Percentiles rank a stretch among this genome's conserved stretches.
These are phyloP conservation scores for Calonectria pteridis DNA, from an alignment of 2,329 filamentous ascomycete species.

Conservation along the genomic window DNA sequence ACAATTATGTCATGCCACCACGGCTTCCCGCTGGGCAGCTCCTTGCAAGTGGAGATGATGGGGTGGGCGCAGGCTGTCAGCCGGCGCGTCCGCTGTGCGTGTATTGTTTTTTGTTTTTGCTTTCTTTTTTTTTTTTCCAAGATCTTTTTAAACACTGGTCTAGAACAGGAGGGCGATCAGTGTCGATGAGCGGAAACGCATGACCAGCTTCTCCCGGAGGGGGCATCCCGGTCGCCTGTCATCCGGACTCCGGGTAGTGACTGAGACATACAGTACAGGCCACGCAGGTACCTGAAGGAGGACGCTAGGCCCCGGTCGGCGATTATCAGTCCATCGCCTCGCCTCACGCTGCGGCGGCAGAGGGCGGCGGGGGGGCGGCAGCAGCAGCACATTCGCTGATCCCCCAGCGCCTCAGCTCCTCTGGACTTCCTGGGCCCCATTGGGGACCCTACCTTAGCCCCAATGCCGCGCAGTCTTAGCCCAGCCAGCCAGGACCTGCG, in stretches of 20 bases:
- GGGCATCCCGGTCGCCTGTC: slow-evolving; percentile 29
- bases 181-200: not conserved
- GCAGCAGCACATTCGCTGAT: slow-evolving; percentile 11
- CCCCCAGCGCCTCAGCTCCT: slow-evolving; percentile 28
- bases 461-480: slow-evolving; percentile 3
- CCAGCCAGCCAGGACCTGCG: slow-evolving; percentile 23
- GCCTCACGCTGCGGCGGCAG: slow-evolving; percentile 1
- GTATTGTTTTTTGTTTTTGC: not conserved
- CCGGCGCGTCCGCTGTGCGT: not conserved
- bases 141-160: not conserved
- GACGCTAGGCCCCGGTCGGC: not conserved
- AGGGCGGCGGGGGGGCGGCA: slow-evolving; percentile 9
- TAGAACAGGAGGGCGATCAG: not conserved
- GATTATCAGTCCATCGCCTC: not conserved
- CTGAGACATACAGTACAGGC: slow-evolving; percentile 34
- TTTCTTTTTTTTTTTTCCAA: not conserved
- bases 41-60: not conserved
- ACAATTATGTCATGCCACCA: slow-evolving; percentile 1
- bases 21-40: not conserved
- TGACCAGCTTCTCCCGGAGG: not conserved
- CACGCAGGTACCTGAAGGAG: slow-evolving; percentile 34
- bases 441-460: slow-evolving; percentile 10
- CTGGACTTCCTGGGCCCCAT: slow-evolving; percentile 22
- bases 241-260: slow-evolving; percentile 28
- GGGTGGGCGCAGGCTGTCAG: not conserved